These are phyloP conservation scores for Penstemon davidsonii DNA, from an alignment of 257 asterid genomes.

Conservation along the genomic window DNA sequence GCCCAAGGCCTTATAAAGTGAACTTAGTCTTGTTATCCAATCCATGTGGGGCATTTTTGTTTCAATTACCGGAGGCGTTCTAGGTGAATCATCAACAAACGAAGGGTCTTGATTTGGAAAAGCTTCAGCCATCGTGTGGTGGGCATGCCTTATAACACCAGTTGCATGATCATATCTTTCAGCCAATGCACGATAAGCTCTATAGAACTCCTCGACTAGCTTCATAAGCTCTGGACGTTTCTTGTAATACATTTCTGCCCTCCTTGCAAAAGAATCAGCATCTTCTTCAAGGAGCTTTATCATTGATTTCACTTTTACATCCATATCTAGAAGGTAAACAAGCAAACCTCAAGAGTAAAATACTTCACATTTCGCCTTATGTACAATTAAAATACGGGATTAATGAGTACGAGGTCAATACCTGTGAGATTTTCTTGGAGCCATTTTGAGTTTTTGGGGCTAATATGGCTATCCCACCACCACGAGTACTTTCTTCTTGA, in stretches of 20 bases:
- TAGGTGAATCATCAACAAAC: constrained; percentile 68
- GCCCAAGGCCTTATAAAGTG: no score
- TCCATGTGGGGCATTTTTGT: neutral
- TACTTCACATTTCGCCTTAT: constrained; percentile 12
- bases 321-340: constrained; percentile 66
- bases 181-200: constrained; percentile 96
- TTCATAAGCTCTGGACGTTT: constrained; percentile 99
- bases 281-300: constrained; percentile 96
- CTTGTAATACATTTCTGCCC: constrained; percentile 99
- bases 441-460: constrained; percentile 97
- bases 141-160: constrained; percentile 95
- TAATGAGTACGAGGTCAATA: constrained; percentile 17
- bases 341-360: neutral
- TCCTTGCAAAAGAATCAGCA: constrained; percentile 95
- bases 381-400: constrained; percentile 6
- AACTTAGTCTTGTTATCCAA: no score
- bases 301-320: constrained; percentile 83
- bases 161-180: constrained; percentile 98
- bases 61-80: constrained; percentile 39
- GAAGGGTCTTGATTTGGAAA: constrained; percentile 74
- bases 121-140: constrained; percentile 83
- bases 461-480: constrained; percentile 99
- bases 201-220: constrained; percentile 84
- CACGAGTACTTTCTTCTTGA: constrained; percentile 90
- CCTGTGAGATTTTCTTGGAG: constrained; percentile 98